Evolutionary conservation across 345 rosid species (phyloP).

Genomic region (Pistacia vera): DNA sequence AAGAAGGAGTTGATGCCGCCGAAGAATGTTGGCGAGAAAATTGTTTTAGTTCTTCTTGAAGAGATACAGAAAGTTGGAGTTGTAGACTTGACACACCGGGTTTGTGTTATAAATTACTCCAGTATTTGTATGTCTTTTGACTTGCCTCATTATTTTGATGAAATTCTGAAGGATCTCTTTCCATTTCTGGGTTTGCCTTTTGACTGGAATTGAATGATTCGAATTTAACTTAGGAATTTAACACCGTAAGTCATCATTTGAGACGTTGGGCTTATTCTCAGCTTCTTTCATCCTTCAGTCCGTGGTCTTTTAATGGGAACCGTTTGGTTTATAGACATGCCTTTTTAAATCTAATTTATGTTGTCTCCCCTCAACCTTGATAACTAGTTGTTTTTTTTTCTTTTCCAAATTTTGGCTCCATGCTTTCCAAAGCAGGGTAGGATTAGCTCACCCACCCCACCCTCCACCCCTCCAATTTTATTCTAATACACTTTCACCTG

Average conservation of each 20-base stretch:
- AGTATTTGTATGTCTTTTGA: no score
- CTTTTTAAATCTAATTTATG: not conserved
- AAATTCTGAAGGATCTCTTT: not conserved
- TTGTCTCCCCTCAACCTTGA: not conserved
- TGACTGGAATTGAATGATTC: not conserved
- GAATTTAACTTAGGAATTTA: not conserved
- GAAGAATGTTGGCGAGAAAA: no score
- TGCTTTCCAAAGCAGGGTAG: not conserved
- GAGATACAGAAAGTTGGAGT: conserved; percentile 96
- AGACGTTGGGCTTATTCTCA: not conserved
- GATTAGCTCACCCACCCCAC: no score
- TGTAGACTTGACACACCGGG: conserved; percentile 94
- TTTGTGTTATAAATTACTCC: conserved; percentile 16
- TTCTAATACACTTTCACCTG: not conserved
- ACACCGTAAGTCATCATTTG: not conserved
- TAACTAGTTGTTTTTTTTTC: not conserved
- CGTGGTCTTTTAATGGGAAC: not conserved
- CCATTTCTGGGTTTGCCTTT: not conserved
- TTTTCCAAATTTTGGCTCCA: not conserved
- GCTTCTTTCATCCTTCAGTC: not conserved
- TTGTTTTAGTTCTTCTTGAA: conserved; percentile 48
- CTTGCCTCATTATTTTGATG: no score
- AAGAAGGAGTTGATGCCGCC: no score
- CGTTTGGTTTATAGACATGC: not conserved
- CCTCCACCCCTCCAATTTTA: not conserved